phyloP scores from a whole-genome alignment of 208 protist genomes.

The Angomonas ambiguus region DNA sequence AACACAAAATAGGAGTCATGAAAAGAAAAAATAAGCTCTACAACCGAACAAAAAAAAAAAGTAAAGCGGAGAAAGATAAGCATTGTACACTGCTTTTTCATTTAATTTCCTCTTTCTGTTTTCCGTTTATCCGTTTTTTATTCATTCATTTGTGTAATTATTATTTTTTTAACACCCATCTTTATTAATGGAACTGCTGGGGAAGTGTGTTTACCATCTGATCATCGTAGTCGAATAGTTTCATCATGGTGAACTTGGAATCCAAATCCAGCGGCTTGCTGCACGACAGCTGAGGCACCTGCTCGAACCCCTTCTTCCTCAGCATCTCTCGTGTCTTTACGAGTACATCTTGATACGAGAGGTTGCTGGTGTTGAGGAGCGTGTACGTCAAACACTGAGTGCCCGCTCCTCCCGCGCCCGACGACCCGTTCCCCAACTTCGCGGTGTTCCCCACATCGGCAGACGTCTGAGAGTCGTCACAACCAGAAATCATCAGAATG shows the following conservation, averaged over 20 bases:
- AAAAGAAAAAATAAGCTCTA: background rate
- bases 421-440: slow-evolving; percentile 37
- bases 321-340: slow-evolving; percentile 60
- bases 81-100: too few species aligned
- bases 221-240: slow-evolving; percentile 27
- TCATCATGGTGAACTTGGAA: slow-evolving; percentile 37
- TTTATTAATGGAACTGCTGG: background rate
- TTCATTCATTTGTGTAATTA: too few species aligned
- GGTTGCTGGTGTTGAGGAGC: slow-evolving; percentile 39
- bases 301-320: slow-evolving; percentile 42
- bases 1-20: slow-evolving; percentile 11
- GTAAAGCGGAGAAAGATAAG: background rate
- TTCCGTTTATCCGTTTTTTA: too few species aligned
- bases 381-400: slow-evolving; percentile 61
- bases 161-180: too few species aligned
- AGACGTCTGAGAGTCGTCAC: slow-evolving; percentile 53
- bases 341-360: slow-evolving; percentile 48
- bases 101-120: too few species aligned
- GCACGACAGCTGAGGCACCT: slow-evolving; percentile 69
- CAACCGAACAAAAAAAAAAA: slow-evolving; percentile 6
- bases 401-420: slow-evolving; percentile 63
- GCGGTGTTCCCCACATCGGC: slow-evolving; percentile 58
- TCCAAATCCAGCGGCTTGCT: slow-evolving; percentile 64
- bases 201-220: slow-evolving; percentile 26
- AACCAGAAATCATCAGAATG: slow-evolving; percentile 70